Base-by-base conservation (phyloP, 176 grass and related monocot genomes). In the Aegilops bicornis region DNA sequence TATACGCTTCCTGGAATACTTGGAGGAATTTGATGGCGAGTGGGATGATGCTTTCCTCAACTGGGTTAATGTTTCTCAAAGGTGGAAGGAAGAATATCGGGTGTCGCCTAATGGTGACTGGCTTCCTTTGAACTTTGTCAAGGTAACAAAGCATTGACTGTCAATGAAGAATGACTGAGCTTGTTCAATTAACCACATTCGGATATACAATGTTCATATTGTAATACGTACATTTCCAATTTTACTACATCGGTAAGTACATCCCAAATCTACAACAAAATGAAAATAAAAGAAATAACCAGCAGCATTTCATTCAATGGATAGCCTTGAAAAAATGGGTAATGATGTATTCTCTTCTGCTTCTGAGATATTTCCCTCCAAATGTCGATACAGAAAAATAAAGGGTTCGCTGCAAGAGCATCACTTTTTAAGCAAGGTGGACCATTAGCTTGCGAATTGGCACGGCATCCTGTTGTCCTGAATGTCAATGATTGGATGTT, bases 401-500 rank as follows among this genome's bases (percentile, higher is more conserved):
- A 94, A 88, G 94, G 89, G 10, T 85, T 93, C 58, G 76, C 82
- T 83, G 89, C 92, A 70, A 94, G 97, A 92, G 77, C 97, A 79
- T 92, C 80, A 23, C 94, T 99, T 93, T 84, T 96, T 52, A 93
- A 88, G 64, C 85, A 89, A 72, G 97, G 94, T 67, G 94, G 90
- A 22, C 88, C 58, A 6, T 83, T 99, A 69, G 97, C 94, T 43
- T 91, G 87, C 68, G 92, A 99, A 87, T 84, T 99, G 87, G 88
- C 94, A n/a, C 76, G 72, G 1, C 92, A 99, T 93, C 84, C 97
- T 20, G 87, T 99, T 29, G 87, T 99, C 15, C 92, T 99, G 19
- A 92, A 87, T 56, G 73, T 99, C 37, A 91, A 99, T 87, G 92
- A 96, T 27, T 96, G 92, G 97, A 81, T 96, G 33, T 99, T 99